phyloP scores from a whole-genome alignment of 352 stramenopile genomes.

The Pythium volutum region DNA sequence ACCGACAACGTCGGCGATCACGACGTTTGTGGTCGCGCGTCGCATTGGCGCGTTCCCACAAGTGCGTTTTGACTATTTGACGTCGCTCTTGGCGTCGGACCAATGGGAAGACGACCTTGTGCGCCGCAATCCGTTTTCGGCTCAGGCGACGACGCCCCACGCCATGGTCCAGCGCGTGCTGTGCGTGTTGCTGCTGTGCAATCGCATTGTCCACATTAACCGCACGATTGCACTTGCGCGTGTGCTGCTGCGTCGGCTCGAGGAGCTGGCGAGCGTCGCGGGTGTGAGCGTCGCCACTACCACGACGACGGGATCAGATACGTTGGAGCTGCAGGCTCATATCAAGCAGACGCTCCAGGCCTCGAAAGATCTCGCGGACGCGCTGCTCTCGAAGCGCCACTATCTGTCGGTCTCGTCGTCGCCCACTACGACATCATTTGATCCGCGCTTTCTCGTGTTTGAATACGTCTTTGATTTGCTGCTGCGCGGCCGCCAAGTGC shows the following conservation, averaged over 20 bases:
- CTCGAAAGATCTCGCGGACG: constrained; percentile 77
- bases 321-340: constrained; percentile 14
- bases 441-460: constrained; percentile 98
- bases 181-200: constrained; percentile 68
- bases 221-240: constrained; percentile 57
- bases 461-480: constrained; percentile 99
- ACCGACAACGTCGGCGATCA: constrained; percentile 24
- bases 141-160: background rate
- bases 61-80: constrained; percentile 79
- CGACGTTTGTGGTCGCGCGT: constrained; percentile 60
- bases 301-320: background rate
- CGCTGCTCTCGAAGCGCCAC: constrained; percentile 72
- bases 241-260: constrained; percentile 28
- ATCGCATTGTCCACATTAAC: constrained; percentile 84
- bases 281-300: too few relatives aligned
- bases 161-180: constrained; percentile 51
- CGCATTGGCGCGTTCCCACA: constrained; percentile 55
- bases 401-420: constrained; percentile 38
- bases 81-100: constrained; percentile 61
- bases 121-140: constrained; percentile 64
- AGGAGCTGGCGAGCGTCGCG: constrained; percentile 9
- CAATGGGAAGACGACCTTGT: constrained; percentile 59
- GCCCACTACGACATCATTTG: constrained; percentile 72
- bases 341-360: constrained; percentile 74
- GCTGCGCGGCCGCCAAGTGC: constrained; percentile 97